These are phyloP conservation scores for Backusella tarrabulga DNA, from an alignment of 192 early-diverging fungal genomes.

Conservation along the genomic window DNA sequence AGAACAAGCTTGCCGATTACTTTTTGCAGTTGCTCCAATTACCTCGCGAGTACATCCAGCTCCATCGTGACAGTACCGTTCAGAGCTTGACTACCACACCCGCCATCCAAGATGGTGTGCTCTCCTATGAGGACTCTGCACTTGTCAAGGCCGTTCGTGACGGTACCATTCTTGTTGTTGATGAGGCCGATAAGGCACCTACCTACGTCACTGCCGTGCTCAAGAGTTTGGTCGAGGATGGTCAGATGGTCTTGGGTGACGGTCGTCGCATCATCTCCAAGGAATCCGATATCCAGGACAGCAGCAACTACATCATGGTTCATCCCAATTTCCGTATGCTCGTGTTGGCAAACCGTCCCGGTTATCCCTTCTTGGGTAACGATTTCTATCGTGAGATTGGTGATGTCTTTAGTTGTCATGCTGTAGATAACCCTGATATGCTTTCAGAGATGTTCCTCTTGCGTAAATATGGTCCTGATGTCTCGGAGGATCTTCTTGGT, in stretches of 20 bases:
- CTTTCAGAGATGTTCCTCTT: conserved; percentile 72
- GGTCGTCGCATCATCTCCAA: conserved; percentile 68
- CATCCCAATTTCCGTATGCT: conserved; percentile 77
- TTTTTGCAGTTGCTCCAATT: conserved; percentile 68
- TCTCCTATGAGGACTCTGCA: conserved; percentile 72
- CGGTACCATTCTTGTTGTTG: conserved; percentile 68
- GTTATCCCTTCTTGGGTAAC: conserved; percentile 76
- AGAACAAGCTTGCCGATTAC: conserved; percentile 65
- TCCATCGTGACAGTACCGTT: conserved; percentile 79
- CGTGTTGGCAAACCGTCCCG: conserved; percentile 81
- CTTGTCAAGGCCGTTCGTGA: conserved; percentile 47
- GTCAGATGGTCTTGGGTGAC: conserved; percentile 77
- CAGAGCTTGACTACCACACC: conserved; percentile 76
- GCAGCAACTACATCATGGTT: conserved; percentile 51
- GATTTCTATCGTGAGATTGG: conserved; percentile 83
- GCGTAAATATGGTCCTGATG: conserved; percentile 66
- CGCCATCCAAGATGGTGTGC: conserved; percentile 65
- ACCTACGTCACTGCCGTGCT: conserved; percentile 75
- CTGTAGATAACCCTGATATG: conserved; percentile 77
- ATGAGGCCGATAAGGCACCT: conserved; percentile 84
- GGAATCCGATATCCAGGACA: conserved; percentile 37
- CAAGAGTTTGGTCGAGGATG: conserved; percentile 71
- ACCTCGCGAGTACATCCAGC: conserved; percentile 78
- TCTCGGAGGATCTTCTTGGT: conserved; percentile 62
- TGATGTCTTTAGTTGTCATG: conserved; percentile 72